These are phyloP conservation scores for Linanthus parryae DNA, from an alignment of 148 eudicot species.

Conservation along the genomic window DNA sequence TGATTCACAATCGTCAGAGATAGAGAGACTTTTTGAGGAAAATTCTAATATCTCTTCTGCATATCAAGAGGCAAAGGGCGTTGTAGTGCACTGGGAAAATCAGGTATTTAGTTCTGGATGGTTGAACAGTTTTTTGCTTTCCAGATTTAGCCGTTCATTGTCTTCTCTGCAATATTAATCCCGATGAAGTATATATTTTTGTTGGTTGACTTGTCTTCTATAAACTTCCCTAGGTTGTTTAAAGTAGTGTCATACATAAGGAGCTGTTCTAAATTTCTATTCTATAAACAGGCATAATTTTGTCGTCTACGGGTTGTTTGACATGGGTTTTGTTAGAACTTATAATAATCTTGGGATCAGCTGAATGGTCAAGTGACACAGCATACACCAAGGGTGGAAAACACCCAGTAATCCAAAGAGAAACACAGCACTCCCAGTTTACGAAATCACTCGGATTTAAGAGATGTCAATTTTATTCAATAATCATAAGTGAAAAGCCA, in stretches of 20 bases:
- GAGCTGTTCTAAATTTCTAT: background rate
- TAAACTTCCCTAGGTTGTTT: background rate
- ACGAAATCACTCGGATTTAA: too few species aligned
- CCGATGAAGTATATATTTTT: too few species aligned
- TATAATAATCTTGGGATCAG: too few species aligned
- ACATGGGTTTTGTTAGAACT: background rate
- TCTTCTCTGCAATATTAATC: too few species aligned
- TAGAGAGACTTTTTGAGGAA: constrained; percentile 93
- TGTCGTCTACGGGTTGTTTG: background rate
- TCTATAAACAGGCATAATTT: constrained; percentile 3
- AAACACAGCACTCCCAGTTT: too few species aligned
- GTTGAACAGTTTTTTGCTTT: background rate
- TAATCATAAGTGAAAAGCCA: too few species aligned
- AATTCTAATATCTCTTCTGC: constrained; percentile 69
- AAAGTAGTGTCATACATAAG: background rate
- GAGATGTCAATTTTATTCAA: too few species aligned
- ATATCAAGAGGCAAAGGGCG: constrained; percentile 65
- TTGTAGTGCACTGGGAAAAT: constrained; percentile 75
- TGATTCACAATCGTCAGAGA: constrained; percentile 95
- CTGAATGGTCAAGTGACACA: too few species aligned
- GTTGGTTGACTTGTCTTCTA: too few species aligned
- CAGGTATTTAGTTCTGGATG: constrained; percentile 45
- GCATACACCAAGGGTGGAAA: too few species aligned
- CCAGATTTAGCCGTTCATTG: constrained; percentile 3
- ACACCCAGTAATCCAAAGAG: too few species aligned